phyloP scores from a whole-genome alignment of 257 asterid genomes.

The Nicotiana tomentosiformis region DNA sequence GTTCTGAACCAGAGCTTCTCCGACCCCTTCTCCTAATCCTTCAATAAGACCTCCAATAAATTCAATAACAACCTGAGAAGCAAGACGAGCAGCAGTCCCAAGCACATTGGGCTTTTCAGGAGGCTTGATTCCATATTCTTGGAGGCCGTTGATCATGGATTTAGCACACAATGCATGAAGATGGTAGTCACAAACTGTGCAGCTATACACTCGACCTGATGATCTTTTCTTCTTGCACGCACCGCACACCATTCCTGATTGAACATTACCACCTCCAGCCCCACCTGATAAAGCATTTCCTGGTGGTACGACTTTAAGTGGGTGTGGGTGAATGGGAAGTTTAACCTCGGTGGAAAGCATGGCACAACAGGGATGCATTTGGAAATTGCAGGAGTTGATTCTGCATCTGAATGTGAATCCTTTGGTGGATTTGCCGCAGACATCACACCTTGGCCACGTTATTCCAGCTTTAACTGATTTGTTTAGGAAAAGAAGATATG shows the following conservation, averaged over 20 bases:
- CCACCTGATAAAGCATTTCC: background rate
- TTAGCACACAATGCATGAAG: slow-evolving; percentile 78
- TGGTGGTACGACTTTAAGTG: slow-evolving; percentile 42
- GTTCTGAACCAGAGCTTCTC: slow-evolving; percentile 49
- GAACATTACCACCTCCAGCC: slow-evolving; percentile 7
- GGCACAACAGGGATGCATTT: slow-evolving; percentile 92
- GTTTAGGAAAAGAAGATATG: background rate
- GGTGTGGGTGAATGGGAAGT: slow-evolving; percentile 43
- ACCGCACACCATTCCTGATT: slow-evolving; percentile 22
- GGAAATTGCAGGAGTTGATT: slow-evolving; percentile 58
- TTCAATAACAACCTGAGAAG: slow-evolving; percentile 65
- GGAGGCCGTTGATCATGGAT: slow-evolving; percentile 58
- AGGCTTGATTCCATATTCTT: slow-evolving; percentile 37
- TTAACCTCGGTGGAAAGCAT: slow-evolving; percentile 49
- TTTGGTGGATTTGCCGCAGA: slow-evolving; percentile 55
- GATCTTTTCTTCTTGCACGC: slow-evolving; percentile 56
- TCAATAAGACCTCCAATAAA: slow-evolving; percentile 69
- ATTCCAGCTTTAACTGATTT: slow-evolving; percentile 41
- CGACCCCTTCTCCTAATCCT: slow-evolving; percentile 79
- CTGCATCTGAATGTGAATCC: slow-evolving; percentile 76
- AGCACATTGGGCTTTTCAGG: slow-evolving; percentile 61
- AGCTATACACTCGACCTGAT: slow-evolving; percentile 51
- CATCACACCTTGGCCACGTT: slow-evolving; percentile 64
- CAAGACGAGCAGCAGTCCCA: slow-evolving; percentile 62
- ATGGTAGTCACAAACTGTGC: slow-evolving; percentile 60